Conservation (phyloP, 176 grass and related monocot genomes). For the Avena atlantica region DNA sequence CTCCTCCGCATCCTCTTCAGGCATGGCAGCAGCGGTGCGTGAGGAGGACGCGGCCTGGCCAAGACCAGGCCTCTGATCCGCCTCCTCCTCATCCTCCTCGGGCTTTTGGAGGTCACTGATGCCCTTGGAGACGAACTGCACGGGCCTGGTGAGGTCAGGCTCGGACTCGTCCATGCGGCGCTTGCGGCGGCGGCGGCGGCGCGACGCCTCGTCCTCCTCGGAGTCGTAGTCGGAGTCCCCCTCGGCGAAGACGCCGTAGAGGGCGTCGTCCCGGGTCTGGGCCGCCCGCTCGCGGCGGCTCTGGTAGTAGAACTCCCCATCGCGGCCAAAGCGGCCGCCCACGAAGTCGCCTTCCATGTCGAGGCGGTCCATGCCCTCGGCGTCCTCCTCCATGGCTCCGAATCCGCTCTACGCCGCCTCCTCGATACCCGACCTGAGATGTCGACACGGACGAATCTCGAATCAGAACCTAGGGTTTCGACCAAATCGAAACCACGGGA, state of each 20-base stretch:
- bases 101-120: constrained; percentile 49
- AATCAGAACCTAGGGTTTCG: constrained; percentile 22
- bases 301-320: constrained; percentile 80
- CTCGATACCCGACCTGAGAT: not conserved
- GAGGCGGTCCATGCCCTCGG: constrained; percentile 73
- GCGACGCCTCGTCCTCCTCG: constrained; percentile 44
- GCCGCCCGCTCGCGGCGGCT: constrained; percentile 55
- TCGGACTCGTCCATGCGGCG: constrained; percentile 42
- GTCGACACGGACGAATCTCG: not conserved
- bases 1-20: constrained; percentile 6
- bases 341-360: constrained; percentile 77
- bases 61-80: constrained; percentile 40
- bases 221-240: constrained; percentile 63
- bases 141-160: constrained; percentile 62
- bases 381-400: constrained; percentile 64
- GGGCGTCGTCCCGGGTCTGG: constrained; percentile 68
- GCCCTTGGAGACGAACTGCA: constrained; percentile 72
- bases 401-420: not conserved
- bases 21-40: not conserved
- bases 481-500: not conserved
- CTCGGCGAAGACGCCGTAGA: constrained; percentile 79
- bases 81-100: constrained; percentile 22
- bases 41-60: not conserved
- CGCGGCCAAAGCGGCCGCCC: constrained; percentile 69
- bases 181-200: constrained; percentile 56